Evolutionary conservation across 768 basidiomycete species (phyloP).

Genomic region (Lactarius sanguifluus): DNA sequence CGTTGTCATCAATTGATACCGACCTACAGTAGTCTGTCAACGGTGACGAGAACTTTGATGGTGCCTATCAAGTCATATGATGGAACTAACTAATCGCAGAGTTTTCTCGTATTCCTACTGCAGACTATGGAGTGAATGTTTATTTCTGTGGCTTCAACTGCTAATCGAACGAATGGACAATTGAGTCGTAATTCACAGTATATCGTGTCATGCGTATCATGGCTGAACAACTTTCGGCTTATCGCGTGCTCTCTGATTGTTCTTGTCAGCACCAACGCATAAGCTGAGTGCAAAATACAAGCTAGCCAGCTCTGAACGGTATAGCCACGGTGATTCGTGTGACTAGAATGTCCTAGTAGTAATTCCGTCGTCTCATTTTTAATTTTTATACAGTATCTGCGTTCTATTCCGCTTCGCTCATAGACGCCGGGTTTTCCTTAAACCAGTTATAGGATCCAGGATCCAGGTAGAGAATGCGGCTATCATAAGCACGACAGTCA

Average conservation of each 20-base stretch:
- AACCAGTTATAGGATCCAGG: background rate
- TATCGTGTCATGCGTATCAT: background rate
- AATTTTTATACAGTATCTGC: background rate
- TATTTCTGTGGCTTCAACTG: background rate
- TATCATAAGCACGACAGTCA: background rate
- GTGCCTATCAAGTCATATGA: background rate
- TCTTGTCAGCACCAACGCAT: background rate
- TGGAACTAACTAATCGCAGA: background rate
- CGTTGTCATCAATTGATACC: slow-evolving; percentile 8
- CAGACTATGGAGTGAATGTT: background rate
- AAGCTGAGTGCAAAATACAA: background rate
- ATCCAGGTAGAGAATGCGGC: background rate
- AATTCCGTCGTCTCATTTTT: background rate
- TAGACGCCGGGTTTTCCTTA: background rate
- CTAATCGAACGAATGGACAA: background rate
- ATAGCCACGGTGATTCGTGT: background rate
- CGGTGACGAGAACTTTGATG: background rate
- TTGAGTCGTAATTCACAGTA: background rate
- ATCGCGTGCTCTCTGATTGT: background rate
- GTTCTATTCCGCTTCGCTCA: background rate
- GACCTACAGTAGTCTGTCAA: background rate
- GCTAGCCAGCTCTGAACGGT: background rate
- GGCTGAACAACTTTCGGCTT: background rate
- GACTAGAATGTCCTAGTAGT: background rate
- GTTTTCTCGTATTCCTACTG: background rate